Conservation (phyloP, 495 filamentous ascomycete genomes). For the Penicillium riverlandense region DNA sequence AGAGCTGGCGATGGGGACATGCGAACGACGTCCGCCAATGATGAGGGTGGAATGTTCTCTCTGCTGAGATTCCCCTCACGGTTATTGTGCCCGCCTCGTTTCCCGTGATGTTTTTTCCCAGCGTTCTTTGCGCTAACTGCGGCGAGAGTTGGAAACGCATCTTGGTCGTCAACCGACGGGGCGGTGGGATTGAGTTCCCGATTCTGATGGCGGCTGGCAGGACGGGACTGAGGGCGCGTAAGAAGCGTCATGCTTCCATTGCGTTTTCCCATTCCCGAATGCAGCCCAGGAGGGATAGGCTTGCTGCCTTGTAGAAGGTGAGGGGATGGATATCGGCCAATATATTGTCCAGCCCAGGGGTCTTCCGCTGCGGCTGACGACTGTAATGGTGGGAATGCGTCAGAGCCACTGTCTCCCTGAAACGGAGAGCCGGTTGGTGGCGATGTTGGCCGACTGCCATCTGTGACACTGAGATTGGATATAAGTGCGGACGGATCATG, state of each 20-base stretch:
- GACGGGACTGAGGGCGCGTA: conserved; percentile 69
- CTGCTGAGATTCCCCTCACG: conserved; percentile 43
- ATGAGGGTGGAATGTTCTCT: conserved; percentile 59
- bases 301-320: conserved; percentile 25
- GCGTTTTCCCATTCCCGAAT: conserved; percentile 36
- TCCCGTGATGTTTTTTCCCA: conserved; percentile 85
- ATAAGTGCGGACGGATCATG: conserved; percentile 86
- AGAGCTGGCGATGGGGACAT: conserved; percentile 76
- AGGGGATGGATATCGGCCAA: conserved; percentile 27
- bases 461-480: conserved; percentile 57
- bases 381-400: conserved; percentile 81
- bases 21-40: conserved; percentile 90
- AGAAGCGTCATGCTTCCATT: conserved; percentile 40
- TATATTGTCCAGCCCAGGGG: conserved; percentile 50
- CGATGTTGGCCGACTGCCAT: conserved; percentile 35
- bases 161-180: conserved; percentile 82
- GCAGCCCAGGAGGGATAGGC: conserved; percentile 17
- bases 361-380: conserved; percentile 32
- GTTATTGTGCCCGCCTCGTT: conserved; percentile 69
- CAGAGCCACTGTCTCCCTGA: conserved; percentile 68
- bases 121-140: conserved; percentile 64
- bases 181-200: conserved; percentile 59
- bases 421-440: conserved; percentile 48
- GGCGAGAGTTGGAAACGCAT: conserved; percentile 92
- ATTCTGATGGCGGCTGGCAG: conserved; percentile 76